These are phyloP conservation scores for Penicillium paneum DNA, from an alignment of 2,329 filamentous ascomycete species.

Conservation along the genomic window DNA sequence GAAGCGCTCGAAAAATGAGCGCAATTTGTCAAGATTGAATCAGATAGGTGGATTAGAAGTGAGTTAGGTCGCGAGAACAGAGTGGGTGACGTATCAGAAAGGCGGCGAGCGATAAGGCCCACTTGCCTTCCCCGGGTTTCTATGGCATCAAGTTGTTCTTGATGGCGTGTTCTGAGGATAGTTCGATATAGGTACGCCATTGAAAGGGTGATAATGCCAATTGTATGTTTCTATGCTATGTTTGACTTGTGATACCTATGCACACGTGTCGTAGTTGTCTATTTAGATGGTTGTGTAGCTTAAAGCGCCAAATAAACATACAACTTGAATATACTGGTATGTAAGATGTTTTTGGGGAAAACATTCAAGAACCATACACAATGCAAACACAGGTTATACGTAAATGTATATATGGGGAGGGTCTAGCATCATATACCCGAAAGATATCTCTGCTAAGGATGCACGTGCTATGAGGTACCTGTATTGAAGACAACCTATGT, in stretches of 20 bases:
- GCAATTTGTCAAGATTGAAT: neutral
- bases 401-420: neutral
- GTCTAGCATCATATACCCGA: neutral
- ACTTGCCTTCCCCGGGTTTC: conserved; percentile 9
- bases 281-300: neutral
- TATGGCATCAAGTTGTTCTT: neutral
- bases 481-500: neutral
- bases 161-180: neutral
- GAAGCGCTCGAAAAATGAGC: neutral
- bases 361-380: neutral
- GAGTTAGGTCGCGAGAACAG: conserved; percentile 14
- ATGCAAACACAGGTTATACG: neutral
- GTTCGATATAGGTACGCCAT: neutral
- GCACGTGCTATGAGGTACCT: neutral
- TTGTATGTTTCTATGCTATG: no score
- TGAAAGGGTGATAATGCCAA: neutral
- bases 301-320: neutral
- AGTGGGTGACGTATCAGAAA: conserved; percentile 31
- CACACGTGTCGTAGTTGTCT: neutral
- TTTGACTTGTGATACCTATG: neutral
- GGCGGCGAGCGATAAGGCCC: conserved; percentile 26
- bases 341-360: neutral
- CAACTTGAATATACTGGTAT: neutral
- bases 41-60: neutral
- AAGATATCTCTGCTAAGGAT: neutral